Evolutionary conservation across 1,284 basidiomycete species (phyloP), one percentile per base, ranked within the genome.

Genomic region (Prillingera fragicola): DNA sequence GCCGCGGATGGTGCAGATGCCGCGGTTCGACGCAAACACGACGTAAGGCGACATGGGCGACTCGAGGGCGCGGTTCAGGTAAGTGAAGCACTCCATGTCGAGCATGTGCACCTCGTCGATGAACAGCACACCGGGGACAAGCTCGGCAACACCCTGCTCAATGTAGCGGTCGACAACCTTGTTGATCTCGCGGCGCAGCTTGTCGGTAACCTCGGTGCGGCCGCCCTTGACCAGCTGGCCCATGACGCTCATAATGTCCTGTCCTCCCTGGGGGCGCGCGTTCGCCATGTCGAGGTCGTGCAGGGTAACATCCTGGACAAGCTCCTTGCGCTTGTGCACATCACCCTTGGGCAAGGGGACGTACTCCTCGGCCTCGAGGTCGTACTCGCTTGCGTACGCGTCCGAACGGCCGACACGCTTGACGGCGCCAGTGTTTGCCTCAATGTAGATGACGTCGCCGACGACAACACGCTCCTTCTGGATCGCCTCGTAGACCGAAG

Each of bases 31-130:
- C 1, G 95, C 95, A 44, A 97, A 78, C 56, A 98, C 87, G 35
- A 98, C 94, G 14, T 95, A 95, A 0, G 95, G 94, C 13, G 90
- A 89, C 82, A 98, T 90, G 14, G 88, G 84, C 1, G 89, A 91
- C 71, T 98, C 94, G 42, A 98, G 78, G 8, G 96, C 80, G 12
- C 91, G 85, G 72, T 98, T 98, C 39, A 98, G 80, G 73, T 95
- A 98, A 8, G 94, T 97, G 76, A 97, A 98, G 72, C 92, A 96
- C 71, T 98, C 95, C 66, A 97, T 92, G 71, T 98, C 94, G 55
- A 98, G 83, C 94, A 97, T 97, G 75, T 98, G 94, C 17, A 97
- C 91, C 80, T 98, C 95, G 70, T 98, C 95, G 57, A 98, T 95
- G 73, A 98, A 98, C 8, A 98, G 83, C 2, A 98, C 94, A 13